A percentile compares a stretch with the other conserved stretches of the same genome.
Evolutionary conservation across 2,329 filamentous ascomycete genomes (phyloP).

Genomic region (Neofusicoccum laricinum): DNA sequence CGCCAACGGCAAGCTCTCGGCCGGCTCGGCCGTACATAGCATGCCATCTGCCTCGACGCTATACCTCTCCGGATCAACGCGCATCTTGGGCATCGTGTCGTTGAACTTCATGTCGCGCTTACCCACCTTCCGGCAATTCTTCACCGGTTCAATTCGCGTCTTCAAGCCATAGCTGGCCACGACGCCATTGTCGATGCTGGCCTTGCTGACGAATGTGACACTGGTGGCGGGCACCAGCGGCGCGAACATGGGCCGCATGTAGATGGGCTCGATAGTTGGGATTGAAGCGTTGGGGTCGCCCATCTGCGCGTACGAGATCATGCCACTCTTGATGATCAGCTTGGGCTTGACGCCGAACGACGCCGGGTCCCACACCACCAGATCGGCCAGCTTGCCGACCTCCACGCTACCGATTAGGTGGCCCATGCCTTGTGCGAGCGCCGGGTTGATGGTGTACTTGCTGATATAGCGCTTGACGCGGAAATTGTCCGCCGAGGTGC

Average conservation of each 20-base stretch:
- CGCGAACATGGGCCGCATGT: conserved; percentile 84
- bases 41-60: conserved; percentile 79
- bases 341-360: conserved; percentile 86
- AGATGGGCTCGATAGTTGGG: conserved; percentile 80
- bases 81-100: conserved; percentile 78
- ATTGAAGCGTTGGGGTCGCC: conserved; percentile 59
- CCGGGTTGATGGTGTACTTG: conserved; percentile 96
- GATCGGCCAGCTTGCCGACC: conserved; percentile 83
- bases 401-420: conserved; percentile 86
- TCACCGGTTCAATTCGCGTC: conserved; percentile 79
- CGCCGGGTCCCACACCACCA: conserved; percentile 81
- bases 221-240: conserved; percentile 68
- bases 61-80: conserved; percentile 88
- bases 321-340: conserved; percentile 79
- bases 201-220: conserved; percentile 79
- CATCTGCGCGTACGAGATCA: conserved; percentile 83
- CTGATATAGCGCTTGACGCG: conserved; percentile 88
- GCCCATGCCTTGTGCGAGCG: conserved; percentile 83
- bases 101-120: conserved; percentile 94
- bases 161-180: conserved; percentile 70
- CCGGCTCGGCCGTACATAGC: conserved; percentile 70
- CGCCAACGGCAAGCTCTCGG: conserved; percentile 67
- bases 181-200: conserved; percentile 64
- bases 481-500: conserved; percentile 80
- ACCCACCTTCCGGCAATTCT: conserved; percentile 67